Conservation (phyloP, 2,329 filamentous ascomycete genomes). For the Lachnellula subtilissima region DNA sequence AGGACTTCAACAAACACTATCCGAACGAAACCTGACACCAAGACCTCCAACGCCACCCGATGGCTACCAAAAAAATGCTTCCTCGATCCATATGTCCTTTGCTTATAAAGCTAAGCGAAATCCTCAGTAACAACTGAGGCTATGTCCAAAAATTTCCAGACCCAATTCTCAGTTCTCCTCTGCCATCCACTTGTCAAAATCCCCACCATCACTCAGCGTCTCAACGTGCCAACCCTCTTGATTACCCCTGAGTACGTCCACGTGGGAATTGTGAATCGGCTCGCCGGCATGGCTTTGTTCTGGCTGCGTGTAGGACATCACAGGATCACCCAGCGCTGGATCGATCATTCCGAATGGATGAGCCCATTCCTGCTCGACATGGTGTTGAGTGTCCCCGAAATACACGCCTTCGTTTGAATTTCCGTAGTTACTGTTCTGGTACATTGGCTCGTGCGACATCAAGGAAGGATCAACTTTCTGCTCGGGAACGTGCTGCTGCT, state of each 20-base stretch:
- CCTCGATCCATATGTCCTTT: constrained; percentile 2
- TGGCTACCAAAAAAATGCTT: constrained; percentile 8
- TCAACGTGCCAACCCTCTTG: constrained; percentile 32
- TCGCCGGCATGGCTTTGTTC: constrained; percentile 18
- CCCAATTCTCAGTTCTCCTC: constrained; percentile 3
- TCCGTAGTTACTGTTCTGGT: constrained; percentile 13
- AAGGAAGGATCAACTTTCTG: constrained; percentile 28
- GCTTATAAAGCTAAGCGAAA: background rate
- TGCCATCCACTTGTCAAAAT: constrained; percentile 33
- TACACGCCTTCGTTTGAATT: constrained; percentile 20
- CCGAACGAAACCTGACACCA: background rate
- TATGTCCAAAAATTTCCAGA: background rate
- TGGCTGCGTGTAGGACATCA: constrained; percentile 22
- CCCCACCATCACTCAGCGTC: constrained; percentile 25
- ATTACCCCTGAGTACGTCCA: constrained; percentile 25
- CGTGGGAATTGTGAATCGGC: constrained; percentile 28
- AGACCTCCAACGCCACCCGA: constrained; percentile 14
- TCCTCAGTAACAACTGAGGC: background rate
- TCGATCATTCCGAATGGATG: constrained; percentile 10
- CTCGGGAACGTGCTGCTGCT: constrained; percentile 10
- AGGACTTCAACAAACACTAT: background rate
- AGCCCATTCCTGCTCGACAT: constrained; percentile 20
- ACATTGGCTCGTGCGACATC: constrained; percentile 19
- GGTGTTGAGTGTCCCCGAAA: constrained; percentile 19
- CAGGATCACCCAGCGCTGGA: constrained; percentile 14